Conservation (phyloP, 306 rosid genomes). For the Begonia masoniana region DNA sequence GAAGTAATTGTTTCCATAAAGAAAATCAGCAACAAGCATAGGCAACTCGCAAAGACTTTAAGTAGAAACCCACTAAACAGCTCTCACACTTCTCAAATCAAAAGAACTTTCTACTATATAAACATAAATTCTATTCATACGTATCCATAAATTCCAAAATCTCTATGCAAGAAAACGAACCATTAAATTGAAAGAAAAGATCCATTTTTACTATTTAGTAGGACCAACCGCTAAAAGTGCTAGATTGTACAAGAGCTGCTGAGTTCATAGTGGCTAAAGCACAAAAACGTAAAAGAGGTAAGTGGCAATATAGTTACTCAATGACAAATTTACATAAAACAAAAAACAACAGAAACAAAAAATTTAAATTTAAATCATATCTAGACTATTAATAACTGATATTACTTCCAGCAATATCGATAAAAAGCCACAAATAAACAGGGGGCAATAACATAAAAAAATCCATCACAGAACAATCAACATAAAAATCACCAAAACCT, state of each 20-base stretch:
- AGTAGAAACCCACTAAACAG: conserved; percentile 7
- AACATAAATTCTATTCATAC: neutral
- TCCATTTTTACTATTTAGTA: too few species aligned
- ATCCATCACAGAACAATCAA: neutral
- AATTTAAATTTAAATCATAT: neutral
- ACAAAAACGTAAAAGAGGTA: too few species aligned
- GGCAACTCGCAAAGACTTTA: conserved; percentile 4
- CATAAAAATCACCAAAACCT: neutral
- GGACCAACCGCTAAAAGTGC: too few species aligned
- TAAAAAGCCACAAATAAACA: too few species aligned
- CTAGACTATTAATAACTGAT: too few species aligned
- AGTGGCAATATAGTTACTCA: too few species aligned
- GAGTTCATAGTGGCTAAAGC: too few species aligned
- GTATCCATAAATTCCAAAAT: neutral
- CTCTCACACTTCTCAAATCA: conserved; percentile 6
- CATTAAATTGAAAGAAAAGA: too few species aligned
- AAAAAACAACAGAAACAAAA: neutral
- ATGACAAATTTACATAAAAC: too few species aligned
- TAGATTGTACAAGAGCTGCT: too few species aligned
- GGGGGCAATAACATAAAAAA: neutral
- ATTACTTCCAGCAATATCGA: too few species aligned
- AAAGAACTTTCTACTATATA: neutral
- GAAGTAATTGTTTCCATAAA: conserved; percentile 16
- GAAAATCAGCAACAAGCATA: conserved; percentile 18
- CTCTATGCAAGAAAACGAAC: too few species aligned